Percentiles rank a stretch among this genome's conserved stretches.
These are phyloP conservation scores for Candida anutae DNA, from an alignment of 1,139 yeast species.

Conservation along the genomic window DNA sequence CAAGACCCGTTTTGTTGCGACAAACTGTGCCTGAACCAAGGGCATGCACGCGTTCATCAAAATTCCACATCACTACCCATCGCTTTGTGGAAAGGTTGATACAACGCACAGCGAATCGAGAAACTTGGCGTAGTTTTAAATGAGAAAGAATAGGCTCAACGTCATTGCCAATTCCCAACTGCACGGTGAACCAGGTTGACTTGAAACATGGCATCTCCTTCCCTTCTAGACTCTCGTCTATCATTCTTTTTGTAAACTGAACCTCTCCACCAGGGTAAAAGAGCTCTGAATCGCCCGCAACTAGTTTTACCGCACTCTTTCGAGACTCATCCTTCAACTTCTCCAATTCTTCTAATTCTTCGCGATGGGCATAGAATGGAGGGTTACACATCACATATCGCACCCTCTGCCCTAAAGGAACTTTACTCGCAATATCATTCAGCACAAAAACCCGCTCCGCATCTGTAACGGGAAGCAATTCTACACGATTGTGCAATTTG, in stretches of 20 bases:
- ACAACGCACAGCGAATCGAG: conserved; percentile 5
- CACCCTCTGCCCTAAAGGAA: conserved; percentile 1
- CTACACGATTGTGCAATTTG: background rate
- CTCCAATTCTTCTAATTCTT: conserved; percentile 7
- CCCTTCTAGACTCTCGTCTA: conserved; percentile 8
- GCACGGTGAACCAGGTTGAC: conserved; percentile 14
- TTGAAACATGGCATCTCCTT: conserved; percentile 4
- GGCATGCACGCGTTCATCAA: conserved; percentile 1
- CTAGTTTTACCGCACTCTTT: conserved; percentile 7
- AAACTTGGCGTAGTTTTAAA: conserved; percentile 4
- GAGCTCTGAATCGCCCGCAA: conserved; percentile 10
- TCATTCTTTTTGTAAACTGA: conserved; percentile 8
- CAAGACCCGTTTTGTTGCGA: background rate
- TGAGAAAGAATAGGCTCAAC: conserved; percentile 5
- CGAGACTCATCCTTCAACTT: conserved; percentile 6
- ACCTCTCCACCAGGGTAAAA: conserved; percentile 13
- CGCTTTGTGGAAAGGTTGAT: conserved; percentile 11
- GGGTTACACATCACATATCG: conserved; percentile 16
- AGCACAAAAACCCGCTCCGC: conserved; percentile 3
- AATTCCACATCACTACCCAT: conserved; percentile 15
- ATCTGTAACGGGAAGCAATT: conserved; percentile 2
- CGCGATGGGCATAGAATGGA: conserved; percentile 11
- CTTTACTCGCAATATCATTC: background rate
- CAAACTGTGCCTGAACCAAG: no score
- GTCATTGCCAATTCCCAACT: conserved; percentile 12